Percentiles rank a stretch among this genome's conserved stretches.
phyloP scores from a whole-genome alignment of 164 flowering plant genomes.

The Litsea cubeba region DNA sequence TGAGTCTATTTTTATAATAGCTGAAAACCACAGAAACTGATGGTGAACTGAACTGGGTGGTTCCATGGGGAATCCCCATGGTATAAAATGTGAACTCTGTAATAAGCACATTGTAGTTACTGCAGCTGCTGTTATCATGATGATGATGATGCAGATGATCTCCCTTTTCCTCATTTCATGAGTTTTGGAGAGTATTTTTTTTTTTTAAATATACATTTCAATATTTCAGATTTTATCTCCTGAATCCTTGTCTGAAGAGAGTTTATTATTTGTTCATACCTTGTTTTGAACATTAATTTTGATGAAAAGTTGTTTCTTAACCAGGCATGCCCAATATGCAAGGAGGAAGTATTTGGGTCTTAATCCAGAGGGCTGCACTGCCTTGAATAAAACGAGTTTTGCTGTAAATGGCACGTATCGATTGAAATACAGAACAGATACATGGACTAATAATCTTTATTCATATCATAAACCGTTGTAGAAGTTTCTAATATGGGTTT shows the following conservation, averaged over 20 bases:
- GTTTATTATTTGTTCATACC: background rate
- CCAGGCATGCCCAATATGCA: constrained; percentile 31
- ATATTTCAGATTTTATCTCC: background rate
- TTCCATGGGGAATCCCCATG: background rate
- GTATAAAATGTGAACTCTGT: background rate
- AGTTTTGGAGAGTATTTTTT: background rate
- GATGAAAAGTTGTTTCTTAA: background rate
- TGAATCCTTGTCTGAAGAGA: background rate
- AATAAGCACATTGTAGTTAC: too few species aligned
- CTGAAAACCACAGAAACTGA: background rate
- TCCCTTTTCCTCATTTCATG: background rate
- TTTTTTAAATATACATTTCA: background rate
- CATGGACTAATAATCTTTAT: background rate
- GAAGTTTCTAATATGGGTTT: background rate
- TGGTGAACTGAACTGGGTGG: background rate
- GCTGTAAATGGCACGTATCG: background rate
- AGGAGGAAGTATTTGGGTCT: constrained; percentile 26
- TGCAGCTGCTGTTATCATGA: background rate
- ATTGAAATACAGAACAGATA: background rate
- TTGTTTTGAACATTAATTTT: background rate
- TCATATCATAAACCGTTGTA: background rate
- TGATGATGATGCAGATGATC: background rate
- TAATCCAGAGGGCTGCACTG: constrained; percentile 7
- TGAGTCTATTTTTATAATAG: background rate
- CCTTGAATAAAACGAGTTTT: background rate